Conservation (phyloP, 495 filamentous ascomycete genomes). For the Penicillium cataractarum region DNA sequence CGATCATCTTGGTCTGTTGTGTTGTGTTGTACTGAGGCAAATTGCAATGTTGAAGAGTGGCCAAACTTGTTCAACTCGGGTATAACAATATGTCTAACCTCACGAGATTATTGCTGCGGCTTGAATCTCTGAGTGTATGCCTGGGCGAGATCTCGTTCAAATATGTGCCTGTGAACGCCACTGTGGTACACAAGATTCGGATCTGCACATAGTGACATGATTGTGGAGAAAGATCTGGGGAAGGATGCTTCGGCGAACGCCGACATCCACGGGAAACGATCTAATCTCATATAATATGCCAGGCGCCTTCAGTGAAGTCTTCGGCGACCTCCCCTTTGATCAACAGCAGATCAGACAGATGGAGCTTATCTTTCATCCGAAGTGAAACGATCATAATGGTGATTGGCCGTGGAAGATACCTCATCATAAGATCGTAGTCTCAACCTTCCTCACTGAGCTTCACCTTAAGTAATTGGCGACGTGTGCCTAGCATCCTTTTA, state of each 20-base stretch:
- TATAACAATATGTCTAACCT: neutral
- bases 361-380: neutral
- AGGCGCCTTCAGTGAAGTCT: neutral
- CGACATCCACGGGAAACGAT: constrained; percentile 12
- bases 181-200: constrained; percentile 8
- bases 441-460: neutral
- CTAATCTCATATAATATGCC: neutral
- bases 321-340: constrained; percentile 2
- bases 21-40: neutral
- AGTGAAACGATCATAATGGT: neutral
- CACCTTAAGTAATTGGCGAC: neutral
- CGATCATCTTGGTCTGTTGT: constrained; percentile 13
- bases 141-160: neutral
- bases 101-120: neutral
- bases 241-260: constrained; percentile 11
- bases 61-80: neutral
- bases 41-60: neutral
- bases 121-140: neutral
- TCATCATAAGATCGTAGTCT: neutral
- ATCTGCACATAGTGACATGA: neutral
- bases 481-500: neutral
- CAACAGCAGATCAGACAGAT: neutral
- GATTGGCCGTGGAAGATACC: neutral
- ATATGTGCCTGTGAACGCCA: constrained; percentile 1
- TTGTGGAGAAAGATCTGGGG: neutral